phyloP scores from a whole-genome alignment of 1,284 basidiomycete species.

The Ganoderma meredithae region DNA sequence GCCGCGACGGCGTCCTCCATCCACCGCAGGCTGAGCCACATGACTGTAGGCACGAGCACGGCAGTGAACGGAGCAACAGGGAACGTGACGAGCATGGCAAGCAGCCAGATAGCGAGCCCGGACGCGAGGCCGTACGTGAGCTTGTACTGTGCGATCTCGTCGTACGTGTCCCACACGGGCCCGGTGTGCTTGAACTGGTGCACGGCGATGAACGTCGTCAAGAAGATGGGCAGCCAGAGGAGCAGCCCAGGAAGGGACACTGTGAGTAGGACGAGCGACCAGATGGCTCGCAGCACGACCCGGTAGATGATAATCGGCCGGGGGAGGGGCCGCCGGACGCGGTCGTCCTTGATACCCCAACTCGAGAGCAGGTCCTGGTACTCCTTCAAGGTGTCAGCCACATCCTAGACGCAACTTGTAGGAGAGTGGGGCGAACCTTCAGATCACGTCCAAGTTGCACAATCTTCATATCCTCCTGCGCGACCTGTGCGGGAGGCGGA shows the following conservation, averaged over 20 bases:
- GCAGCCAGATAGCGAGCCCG: constrained; percentile 70
- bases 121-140: constrained; percentile 81
- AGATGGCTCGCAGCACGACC: constrained; percentile 67
- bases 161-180: constrained; percentile 82
- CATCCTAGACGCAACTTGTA: neutral
- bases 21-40: constrained; percentile 91
- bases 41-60: constrained; percentile 69
- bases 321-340: constrained; percentile 70
- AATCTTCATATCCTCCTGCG: constrained; percentile 44
- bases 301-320: constrained; percentile 65
- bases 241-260: constrained; percentile 83
- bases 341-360: constrained; percentile 82
- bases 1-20: constrained; percentile 83
- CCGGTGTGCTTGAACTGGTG: constrained; percentile 79
- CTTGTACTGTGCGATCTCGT: constrained; percentile 90
- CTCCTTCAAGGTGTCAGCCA: constrained; percentile 45
- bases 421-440: constrained; percentile 51
- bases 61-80: constrained; percentile 64
- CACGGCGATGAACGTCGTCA: constrained; percentile 69
- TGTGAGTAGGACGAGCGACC: constrained; percentile 70
- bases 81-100: constrained; percentile 61
- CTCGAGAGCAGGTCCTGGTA: constrained; percentile 76
- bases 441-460: constrained; percentile 61
- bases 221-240: constrained; percentile 81
- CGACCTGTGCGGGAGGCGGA: constrained; percentile 32